Evolutionary conservation across 441 rosid genomes (phyloP), one percentile per base, ranked within the genome.

Genomic region (Geranium incanum): DNA sequence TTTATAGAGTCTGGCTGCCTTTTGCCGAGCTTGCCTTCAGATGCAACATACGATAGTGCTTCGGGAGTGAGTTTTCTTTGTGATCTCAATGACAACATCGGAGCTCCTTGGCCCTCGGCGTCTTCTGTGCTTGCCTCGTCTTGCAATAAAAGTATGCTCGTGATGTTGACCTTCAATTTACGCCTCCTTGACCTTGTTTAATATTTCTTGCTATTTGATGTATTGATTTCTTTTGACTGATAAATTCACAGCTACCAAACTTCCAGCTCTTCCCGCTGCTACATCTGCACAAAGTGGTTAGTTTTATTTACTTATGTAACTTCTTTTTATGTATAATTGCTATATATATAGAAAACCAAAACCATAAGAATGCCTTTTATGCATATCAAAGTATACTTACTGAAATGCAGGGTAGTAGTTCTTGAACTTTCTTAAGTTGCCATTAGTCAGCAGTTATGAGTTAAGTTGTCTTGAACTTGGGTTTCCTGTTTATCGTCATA

Each of bases 81-180:
- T 28, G 83, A 80, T 78, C 81, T 80, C 9, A 80, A 80, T 6
- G 83, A 80, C 75, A 78, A 75, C 73, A 80, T 80, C 71, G 78
- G 74, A 73, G 83, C 83, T 63, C 77, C 79, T 11, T 80, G 83
- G 83, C 83, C 83, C 18, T 77, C 83, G n/a, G 21, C 57, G 64
- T 77, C 83, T 38, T 41, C 48, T 11, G 0, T 72, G 36, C 75
- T 72, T 36, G 69, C 67, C 16, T 70, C 77, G 70, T 80, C 83
- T 36, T 80, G 83, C 74, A 77, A 78, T 70, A 74, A 78, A 80
- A 74, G 83, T 80, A 80, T 12, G 72, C 13, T 19, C 39, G 38
- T 37, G 43, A 4, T 36, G 33, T 69, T 37, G 1, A 5, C 11
- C 16, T 60, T 67, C 23, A 18, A 60, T 21, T 60, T 60, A 6